These are phyloP conservation scores for Entoloma clypeatum DNA, from an alignment of 1,284 basidiomycete genomes.

Conservation along the genomic window DNA sequence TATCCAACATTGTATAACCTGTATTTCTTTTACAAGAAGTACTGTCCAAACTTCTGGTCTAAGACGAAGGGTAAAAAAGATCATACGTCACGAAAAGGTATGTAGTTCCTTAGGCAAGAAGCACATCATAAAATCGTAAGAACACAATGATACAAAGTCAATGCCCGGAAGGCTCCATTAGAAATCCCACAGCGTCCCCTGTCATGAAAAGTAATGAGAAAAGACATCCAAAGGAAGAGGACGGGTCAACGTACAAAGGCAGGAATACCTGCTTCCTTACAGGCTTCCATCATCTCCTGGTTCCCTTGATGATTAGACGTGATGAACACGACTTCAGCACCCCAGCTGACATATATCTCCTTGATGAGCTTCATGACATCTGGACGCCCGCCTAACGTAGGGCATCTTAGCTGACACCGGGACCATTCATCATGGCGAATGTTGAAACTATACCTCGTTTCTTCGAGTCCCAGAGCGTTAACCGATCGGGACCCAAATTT, in stretches of 20 bases:
- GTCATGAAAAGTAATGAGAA: constrained; percentile 2
- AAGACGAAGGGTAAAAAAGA: too few relatives aligned
- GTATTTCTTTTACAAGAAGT: too few relatives aligned
- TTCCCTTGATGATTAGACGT: constrained; percentile 63
- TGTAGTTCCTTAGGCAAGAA: constrained; percentile 4
- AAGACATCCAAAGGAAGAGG: neutral
- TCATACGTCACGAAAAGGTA: neutral
- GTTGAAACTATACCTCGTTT: constrained; percentile 40
- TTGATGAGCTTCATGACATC: constrained; percentile 45
- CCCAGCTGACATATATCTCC: constrained; percentile 39
- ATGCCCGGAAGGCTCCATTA: too few relatives aligned
- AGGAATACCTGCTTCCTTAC: constrained; percentile 58
- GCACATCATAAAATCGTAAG: too few relatives aligned
- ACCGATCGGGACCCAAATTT: constrained; percentile 51
- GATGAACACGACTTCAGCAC: constrained; percentile 61
- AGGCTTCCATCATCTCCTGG: constrained; percentile 66
- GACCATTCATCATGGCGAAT: constrained; percentile 1
- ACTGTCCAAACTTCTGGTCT: too few relatives aligned
- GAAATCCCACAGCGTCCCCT: constrained; percentile 45
- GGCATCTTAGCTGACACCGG: constrained; percentile 5
- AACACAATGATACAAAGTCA: too few relatives aligned
- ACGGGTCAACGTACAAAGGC: constrained; percentile 42
- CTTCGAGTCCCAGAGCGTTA: constrained; percentile 62
- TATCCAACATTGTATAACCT: too few relatives aligned
- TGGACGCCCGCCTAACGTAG: constrained; percentile 38